Conservation (phyloP, 192 early-diverging fungal genomes). For the Umbelopsis isabellina region DNA sequence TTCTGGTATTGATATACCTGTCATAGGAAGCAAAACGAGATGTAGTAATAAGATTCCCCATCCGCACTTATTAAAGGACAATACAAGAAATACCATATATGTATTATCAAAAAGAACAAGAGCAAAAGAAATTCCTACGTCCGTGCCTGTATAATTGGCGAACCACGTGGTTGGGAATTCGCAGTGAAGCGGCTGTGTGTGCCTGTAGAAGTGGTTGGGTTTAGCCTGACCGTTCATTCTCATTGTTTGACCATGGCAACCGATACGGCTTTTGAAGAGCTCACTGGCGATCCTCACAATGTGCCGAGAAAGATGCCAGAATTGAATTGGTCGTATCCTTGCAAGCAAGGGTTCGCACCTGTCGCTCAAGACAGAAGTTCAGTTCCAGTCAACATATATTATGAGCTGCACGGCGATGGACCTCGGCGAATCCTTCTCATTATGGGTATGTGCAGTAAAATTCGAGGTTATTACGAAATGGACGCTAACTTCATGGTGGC, state of each 20-base stretch:
- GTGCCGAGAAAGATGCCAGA: constrained; percentile 3
- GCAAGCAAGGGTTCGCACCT: constrained; percentile 35
- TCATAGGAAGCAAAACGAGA: constrained; percentile 17
- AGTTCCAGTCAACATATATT: constrained; percentile 63
- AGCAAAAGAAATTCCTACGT: no score
- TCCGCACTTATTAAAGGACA: no score
- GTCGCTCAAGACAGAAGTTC: constrained; percentile 41
- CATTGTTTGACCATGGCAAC: not conserved
- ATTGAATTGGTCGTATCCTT: constrained; percentile 15
- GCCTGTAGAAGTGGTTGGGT: no score
- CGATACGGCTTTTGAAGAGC: constrained; percentile 4
- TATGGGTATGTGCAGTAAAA: constrained; percentile 53
- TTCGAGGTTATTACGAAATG: not conserved
- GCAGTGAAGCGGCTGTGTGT: no score
- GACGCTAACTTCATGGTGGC: not conserved
- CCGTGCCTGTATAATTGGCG: no score
- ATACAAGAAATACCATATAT: no score
- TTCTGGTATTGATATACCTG: constrained; percentile 17
- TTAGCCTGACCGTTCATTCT: not conserved
- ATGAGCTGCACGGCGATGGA: constrained; percentile 74
- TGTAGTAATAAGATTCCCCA: constrained; percentile 17
- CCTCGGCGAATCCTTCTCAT: constrained; percentile 68
- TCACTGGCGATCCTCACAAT: constrained; percentile 1
- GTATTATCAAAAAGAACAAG: no score
- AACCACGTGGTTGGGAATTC: no score